Conservation (phyloP, 352 stramenopile species). For the Phytophthora pseudosyringae region DNA sequence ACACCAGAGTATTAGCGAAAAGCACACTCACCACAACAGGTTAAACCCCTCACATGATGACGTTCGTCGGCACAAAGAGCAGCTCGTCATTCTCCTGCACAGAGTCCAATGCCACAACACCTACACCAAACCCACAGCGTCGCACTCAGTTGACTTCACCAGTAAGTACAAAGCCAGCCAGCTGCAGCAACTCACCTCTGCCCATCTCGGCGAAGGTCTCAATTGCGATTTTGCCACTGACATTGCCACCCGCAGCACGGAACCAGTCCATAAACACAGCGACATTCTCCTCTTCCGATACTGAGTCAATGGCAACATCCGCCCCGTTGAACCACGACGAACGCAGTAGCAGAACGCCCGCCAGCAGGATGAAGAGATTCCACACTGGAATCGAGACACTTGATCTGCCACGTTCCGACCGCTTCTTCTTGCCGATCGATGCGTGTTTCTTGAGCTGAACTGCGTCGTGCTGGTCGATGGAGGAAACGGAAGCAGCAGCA, state of each 20-base stretch:
- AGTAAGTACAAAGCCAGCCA: neutral
- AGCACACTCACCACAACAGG: too few relatives aligned
- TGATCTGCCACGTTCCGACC: neutral
- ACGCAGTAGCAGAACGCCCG: slow-evolving; percentile 9
- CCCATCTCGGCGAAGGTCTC: slow-evolving; percentile 45
- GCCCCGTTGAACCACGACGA: neutral
- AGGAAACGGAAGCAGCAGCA: too few relatives aligned
- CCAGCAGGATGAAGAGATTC: slow-evolving; percentile 20
- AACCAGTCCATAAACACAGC: slow-evolving; percentile 58
- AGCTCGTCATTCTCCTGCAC: slow-evolving; percentile 43
- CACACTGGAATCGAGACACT: slow-evolving; percentile 8
- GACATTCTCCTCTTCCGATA: slow-evolving; percentile 21
- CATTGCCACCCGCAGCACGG: slow-evolving; percentile 31
- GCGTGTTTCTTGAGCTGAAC: slow-evolving; percentile 3
- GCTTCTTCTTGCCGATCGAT: slow-evolving; percentile 10
- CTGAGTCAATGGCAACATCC: neutral
- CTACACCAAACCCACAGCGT: slow-evolving; percentile 6
- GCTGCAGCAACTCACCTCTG: slow-evolving; percentile 26
- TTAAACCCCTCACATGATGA: slow-evolving; percentile 48
- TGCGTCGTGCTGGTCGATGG: too few relatives aligned
- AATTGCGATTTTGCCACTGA: slow-evolving; percentile 34
- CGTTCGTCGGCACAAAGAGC: slow-evolving; percentile 48
- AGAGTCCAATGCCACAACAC: slow-evolving; percentile 32
- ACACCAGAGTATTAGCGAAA: slow-evolving; percentile 4
- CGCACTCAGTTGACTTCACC: neutral